These are phyloP conservation scores for Termitomyces sp. DNA, from an alignment of 768 basidiomycete genomes.

Conservation along the genomic window DNA sequence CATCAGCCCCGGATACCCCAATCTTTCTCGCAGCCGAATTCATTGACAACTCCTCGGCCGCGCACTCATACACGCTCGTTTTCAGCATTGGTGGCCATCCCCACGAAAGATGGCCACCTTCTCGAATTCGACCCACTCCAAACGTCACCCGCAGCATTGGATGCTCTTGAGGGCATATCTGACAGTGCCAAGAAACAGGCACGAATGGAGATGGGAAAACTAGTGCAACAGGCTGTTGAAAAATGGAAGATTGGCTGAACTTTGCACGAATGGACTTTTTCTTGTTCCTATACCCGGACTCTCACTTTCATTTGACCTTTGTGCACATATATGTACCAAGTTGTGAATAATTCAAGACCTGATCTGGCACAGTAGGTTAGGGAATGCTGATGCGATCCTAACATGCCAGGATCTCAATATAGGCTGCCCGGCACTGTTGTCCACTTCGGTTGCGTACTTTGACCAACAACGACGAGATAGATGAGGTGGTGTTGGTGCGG, in stretches of 20 bases:
- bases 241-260: conserved; percentile 62
- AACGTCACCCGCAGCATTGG: conserved; percentile 66
- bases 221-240: conserved; percentile 68
- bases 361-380: background rate
- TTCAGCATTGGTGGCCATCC: conserved; percentile 69
- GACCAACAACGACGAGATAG: conserved; percentile 36
- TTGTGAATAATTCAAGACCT: background rate
- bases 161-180: conserved; percentile 72
- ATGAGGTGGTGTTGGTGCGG: conserved; percentile 19
- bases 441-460: conserved; percentile 62
- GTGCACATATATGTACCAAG: background rate
- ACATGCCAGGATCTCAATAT: conserved; percentile 27
- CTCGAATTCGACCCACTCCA: conserved; percentile 81
- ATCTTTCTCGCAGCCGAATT: conserved; percentile 20
- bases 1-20: conserved; percentile 18
- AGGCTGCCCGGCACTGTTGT: conserved; percentile 47
- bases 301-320: conserved; percentile 3
- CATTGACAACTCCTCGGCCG: conserved; percentile 30
- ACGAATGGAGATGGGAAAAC: conserved; percentile 64
- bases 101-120: conserved; percentile 75
- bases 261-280: background rate
- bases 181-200: conserved; percentile 83
- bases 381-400: background rate
- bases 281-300: background rate
- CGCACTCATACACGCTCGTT: conserved; percentile 29